These are phyloP conservation scores for Tillandsia fasciculata DNA, from an alignment of 176 grass and related monocot genomes.

Conservation along the genomic window DNA sequence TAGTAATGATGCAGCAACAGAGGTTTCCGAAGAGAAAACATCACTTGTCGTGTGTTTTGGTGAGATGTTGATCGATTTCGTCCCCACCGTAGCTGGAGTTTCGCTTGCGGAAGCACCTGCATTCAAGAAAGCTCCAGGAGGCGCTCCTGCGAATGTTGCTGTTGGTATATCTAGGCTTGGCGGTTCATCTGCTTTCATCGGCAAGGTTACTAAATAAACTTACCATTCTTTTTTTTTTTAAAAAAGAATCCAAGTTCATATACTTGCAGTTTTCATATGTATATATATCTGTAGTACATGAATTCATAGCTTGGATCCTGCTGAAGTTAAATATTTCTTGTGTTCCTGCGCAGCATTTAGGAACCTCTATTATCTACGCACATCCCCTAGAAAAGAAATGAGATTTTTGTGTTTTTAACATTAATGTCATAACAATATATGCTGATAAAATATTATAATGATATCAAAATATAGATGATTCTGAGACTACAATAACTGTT, in stretches of 20 bases:
- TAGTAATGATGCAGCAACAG: background rate
- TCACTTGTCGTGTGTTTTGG: constrained; percentile 5
- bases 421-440: no score
- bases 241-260: background rate
- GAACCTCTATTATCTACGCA: no score
- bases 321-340: no score
- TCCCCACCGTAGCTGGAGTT: constrained; percentile 7
- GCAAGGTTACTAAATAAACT: background rate
- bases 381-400: no score
- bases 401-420: no score
- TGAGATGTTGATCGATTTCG: constrained; percentile 8
- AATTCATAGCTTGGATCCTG: no score
- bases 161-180: background rate
- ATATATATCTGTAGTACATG: background rate
- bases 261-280: background rate
- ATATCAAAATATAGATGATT: no score
- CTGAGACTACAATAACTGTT: no score
- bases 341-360: no score
- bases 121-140: constrained; percentile 1
- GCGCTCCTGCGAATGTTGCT: background rate
- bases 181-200: constrained; percentile 5
- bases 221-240: background rate
- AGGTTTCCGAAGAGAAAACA: background rate
- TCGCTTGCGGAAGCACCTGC: background rate
- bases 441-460: no score